Evolutionary conservation across 495 filamentous ascomycete genomes (phyloP), one percentile per base, ranked within the genome.

Genomic region (Extremus antarcticus): DNA sequence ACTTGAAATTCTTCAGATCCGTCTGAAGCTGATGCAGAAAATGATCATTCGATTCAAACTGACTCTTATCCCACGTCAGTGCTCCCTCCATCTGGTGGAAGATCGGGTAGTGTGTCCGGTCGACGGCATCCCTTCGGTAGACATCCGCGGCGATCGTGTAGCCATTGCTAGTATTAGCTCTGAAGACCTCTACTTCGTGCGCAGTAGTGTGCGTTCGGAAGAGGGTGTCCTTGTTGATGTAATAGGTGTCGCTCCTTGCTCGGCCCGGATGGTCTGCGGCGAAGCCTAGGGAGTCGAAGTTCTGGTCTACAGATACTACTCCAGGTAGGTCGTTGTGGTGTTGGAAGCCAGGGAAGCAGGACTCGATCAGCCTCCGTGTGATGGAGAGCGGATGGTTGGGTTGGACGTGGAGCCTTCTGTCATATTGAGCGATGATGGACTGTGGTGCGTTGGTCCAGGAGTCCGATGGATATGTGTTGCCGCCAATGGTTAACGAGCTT

Each of bases 31-130:
- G 48, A 10, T 55, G 47, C 16, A 47, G 10, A 19, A 51, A 58
- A 17, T 48, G 50, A 7, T 62, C 20, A 2, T 32, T 29, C 2
- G 50, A 45, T 8, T 24, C 19, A 40, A 91, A 73, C 55, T 73
- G 74, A 20, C 50, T 66, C 11, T 89, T 80, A 68, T 94, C 87
- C 92, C 92, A 98, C 55, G 89, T 82, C 59, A 83, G 76, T 8
- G 91, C 90, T 15, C 89, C 94, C 66, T 98, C 92, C 89, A 97
- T 96, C 72, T 98, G 92, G 71, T 98, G 94, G 70, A 98, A 98
- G 54, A 95, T 78, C 2, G 92, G 92, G 74, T 95, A 96, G 69
- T 98, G 92, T 61, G 80, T 87, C 50, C 87, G 82, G 67, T 98
- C 92, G 63, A 98, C 84, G 24, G 90, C 90, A 77, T 98, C 92